Evolutionary conservation across 306 rosid species (phyloP).

Genomic region (Lithocarpus polystachyus): DNA sequence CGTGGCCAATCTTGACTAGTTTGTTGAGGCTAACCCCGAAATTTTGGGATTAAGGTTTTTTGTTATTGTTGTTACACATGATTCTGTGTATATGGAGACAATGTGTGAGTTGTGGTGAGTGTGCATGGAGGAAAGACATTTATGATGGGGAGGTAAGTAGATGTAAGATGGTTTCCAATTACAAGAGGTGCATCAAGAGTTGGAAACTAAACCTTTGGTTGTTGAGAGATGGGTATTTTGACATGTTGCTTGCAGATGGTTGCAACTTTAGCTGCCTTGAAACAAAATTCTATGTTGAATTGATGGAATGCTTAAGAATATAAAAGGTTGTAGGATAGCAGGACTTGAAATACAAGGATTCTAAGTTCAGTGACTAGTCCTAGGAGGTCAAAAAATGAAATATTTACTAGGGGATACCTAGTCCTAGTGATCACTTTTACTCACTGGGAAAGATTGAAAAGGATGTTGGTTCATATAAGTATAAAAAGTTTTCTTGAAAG

Average conservation of each 20-base stretch:
- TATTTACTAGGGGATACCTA: neutral
- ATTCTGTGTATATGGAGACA: too few relatives aligned
- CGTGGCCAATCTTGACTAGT: too few relatives aligned
- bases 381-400: neutral
- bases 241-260: neutral
- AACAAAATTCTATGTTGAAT: neutral
- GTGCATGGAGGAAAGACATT: neutral
- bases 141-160: neutral
- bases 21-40: too few relatives aligned
- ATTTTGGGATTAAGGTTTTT: too few relatives aligned
- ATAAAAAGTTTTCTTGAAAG: neutral
- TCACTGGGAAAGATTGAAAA: neutral
- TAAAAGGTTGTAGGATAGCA: neutral
- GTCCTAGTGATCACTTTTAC: neutral
- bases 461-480: neutral
- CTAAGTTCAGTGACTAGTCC: neutral
- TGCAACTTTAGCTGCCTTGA: neutral
- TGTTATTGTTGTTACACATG: too few relatives aligned
- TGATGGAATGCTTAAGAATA: neutral
- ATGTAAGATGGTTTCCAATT: too few relatives aligned
- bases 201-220: neutral
- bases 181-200: neutral
- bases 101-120: neutral
- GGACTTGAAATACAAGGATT: neutral
- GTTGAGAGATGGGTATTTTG: neutral